Conservation (phyloP, 495 filamentous ascomycete genomes). For the Pyrenula aspistea region DNA sequence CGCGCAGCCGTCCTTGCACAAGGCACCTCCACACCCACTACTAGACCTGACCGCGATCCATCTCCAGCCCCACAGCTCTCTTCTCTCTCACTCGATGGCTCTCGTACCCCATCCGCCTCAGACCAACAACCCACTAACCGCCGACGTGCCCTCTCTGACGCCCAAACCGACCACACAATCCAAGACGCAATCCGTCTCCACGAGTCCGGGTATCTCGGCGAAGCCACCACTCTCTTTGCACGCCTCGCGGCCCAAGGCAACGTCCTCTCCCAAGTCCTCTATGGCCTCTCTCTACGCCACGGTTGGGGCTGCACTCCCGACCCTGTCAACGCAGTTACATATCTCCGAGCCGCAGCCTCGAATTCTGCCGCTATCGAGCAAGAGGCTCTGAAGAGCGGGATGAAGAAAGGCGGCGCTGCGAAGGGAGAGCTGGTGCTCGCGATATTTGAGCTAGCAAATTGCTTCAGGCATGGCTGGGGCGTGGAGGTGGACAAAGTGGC, state of each 20-base stretch:
- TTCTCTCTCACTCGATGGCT: not conserved
- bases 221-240: slow-evolving; percentile 77
- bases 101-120: not conserved
- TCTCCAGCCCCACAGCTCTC: not conserved
- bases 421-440: slow-evolving; percentile 97
- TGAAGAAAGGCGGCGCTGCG: slow-evolving; percentile 86
- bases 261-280: slow-evolving; percentile 89
- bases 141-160: not conserved
- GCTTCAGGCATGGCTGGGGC: slow-evolving; percentile 94
- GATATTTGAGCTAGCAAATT: slow-evolving; percentile 89
- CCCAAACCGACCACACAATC: slow-evolving; percentile 53
- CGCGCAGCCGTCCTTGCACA: slow-evolving; percentile 74
- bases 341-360: slow-evolving; percentile 78
- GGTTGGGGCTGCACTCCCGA: slow-evolving; percentile 81
- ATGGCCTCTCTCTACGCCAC: slow-evolving; percentile 88
- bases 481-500: slow-evolving; percentile 79
- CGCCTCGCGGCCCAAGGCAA: slow-evolving; percentile 75
- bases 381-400: slow-evolving; percentile 67
- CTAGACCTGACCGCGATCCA: not conserved
- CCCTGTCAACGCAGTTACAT: slow-evolving; percentile 61
- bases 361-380: slow-evolving; percentile 82
- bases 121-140: not conserved
- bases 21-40: slow-evolving; percentile 32
- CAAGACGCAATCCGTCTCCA: slow-evolving; percentile 94
- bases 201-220: slow-evolving; percentile 61